Evolutionary conservation across 352 stramenopile species (phyloP), one percentile per base, ranked within the genome.

Genomic region (Globisporangium sylvaticum): DNA sequence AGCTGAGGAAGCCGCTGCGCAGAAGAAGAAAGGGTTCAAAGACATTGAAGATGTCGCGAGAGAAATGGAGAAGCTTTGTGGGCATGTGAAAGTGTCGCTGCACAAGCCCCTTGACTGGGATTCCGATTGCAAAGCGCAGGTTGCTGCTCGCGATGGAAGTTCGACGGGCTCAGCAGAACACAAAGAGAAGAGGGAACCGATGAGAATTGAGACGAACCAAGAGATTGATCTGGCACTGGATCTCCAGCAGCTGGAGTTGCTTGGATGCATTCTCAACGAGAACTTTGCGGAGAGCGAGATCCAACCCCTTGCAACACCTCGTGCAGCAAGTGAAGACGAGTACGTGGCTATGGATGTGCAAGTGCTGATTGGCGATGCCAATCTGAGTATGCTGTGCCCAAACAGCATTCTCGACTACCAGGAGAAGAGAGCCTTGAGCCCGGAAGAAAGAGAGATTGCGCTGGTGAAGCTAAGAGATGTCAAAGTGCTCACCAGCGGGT

Each of bases 211-310:
- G 66, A 70, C 37, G 10, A 53, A 42, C 8, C 67, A 72, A n/a
- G 69, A 52, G n/a, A 71, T 80, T 3, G 58, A 62, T n/a, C 20
- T 90, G 18, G 64, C 75, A 1, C 56, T 90, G 1, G 85, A 92
- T 65, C 76, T 80, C 8, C 80, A 86, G 31, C 84, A 92, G 39
- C 61, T 92, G 3, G 79, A 91, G 61, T 70, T 92, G 15, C 57
- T 91, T 9, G 70, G 71, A n/a, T 86, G 84, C 25, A 72, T 92
- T 44, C 44, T 83, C 1, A 73, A 87, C 31, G 84, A 91, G 52
- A 91, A 92, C 60, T 81, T 91, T 64, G 70, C 64, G 18, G 67
- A 67, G 10, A 52, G 64, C 15, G 70, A 83, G 44, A 25, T 73
- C 20, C 2, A 44, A 14, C 25, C 52, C 15, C 53, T 27, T 9